Conservation (phyloP, 805 yeast species). For the Yarrowia porcina region DNA sequence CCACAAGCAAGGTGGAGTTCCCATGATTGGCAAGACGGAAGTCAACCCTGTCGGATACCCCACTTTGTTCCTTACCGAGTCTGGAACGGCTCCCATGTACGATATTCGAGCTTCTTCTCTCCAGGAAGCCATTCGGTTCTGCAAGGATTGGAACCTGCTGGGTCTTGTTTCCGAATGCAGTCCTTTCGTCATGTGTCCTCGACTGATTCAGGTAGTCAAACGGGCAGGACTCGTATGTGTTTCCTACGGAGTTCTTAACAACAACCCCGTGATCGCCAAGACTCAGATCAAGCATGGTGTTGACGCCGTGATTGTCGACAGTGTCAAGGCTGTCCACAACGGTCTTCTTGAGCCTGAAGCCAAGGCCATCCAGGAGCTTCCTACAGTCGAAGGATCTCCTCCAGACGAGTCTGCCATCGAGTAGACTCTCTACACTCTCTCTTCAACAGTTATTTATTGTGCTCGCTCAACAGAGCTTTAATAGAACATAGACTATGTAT, state of each 20-base stretch:
- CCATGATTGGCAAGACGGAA: slow-evolving; percentile 45
- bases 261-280: slow-evolving; percentile 77
- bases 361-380: not conserved
- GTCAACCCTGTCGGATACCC: slow-evolving; percentile 23
- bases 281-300: slow-evolving; percentile 91
- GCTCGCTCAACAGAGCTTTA: slow-evolving; percentile 25
- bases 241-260: slow-evolving; percentile 82
- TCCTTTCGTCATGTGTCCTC: slow-evolving; percentile 83
- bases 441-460: slow-evolving; percentile 17
- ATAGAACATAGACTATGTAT: not conserved
- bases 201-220: slow-evolving; percentile 87
- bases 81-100: slow-evolving; percentile 82
- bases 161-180: slow-evolving; percentile 90
- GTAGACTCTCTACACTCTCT: not conserved
- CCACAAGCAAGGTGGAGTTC: slow-evolving; percentile 89
- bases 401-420: slow-evolving; percentile 3
- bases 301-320: slow-evolving; percentile 97
- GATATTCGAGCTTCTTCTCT: slow-evolving; percentile 83
- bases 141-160: slow-evolving; percentile 83
- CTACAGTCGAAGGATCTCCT: slow-evolving; percentile 12
- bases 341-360: slow-evolving; percentile 45
- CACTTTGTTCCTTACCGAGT: slow-evolving; percentile 73
- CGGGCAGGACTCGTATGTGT: slow-evolving; percentile 89
- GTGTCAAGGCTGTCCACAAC: slow-evolving; percentile 87
- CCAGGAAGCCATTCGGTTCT: slow-evolving; percentile 87